These are phyloP conservation scores for Diaporthe caulivora DNA, from an alignment of 2,329 filamentous ascomycete genomes.

Conservation along the genomic window DNA sequence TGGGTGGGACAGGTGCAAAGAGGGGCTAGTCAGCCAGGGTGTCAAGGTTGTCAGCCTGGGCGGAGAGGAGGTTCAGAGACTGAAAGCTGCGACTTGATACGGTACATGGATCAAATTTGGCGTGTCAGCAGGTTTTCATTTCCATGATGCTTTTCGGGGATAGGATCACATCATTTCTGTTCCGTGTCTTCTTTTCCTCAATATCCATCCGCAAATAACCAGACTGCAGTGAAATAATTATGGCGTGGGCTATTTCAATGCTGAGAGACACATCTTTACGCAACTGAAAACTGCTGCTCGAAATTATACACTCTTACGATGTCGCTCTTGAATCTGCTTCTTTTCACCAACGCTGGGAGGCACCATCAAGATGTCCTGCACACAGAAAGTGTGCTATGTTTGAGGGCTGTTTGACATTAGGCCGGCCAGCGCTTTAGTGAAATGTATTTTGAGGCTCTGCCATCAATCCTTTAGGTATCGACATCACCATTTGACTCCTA, in stretches of 20 bases:
- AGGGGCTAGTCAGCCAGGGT: slow-evolving; percentile 68
- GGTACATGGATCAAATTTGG: background rate
- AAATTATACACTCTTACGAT: too few relatives aligned
- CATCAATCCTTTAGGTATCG: background rate
- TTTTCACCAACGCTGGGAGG: background rate
- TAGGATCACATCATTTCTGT: background rate
- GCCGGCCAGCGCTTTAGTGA: too few relatives aligned
- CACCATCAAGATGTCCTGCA: too few relatives aligned
- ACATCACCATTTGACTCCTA: background rate
- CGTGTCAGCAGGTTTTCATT: background rate
- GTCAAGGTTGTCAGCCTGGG: slow-evolving; percentile 72
- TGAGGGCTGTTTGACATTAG: too few relatives aligned
- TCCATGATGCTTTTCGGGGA: background rate
- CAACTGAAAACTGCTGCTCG: background rate
- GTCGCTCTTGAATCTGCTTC: background rate
- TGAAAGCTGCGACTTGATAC: slow-evolving; percentile 46
- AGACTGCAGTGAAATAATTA: background rate
- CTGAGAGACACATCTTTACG: background rate
- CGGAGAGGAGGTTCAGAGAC: slow-evolving; percentile 66
- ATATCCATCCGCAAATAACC: background rate
- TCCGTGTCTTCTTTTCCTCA: too few relatives aligned
- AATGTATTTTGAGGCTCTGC: background rate
- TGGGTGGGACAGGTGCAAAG: slow-evolving; percentile 67
- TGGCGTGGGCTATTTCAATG: background rate
- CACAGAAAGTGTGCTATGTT: too few relatives aligned